These are phyloP conservation scores for Crotalaria pallida DNA, from an alignment of 306 rosid species.

Conservation along the genomic window DNA sequence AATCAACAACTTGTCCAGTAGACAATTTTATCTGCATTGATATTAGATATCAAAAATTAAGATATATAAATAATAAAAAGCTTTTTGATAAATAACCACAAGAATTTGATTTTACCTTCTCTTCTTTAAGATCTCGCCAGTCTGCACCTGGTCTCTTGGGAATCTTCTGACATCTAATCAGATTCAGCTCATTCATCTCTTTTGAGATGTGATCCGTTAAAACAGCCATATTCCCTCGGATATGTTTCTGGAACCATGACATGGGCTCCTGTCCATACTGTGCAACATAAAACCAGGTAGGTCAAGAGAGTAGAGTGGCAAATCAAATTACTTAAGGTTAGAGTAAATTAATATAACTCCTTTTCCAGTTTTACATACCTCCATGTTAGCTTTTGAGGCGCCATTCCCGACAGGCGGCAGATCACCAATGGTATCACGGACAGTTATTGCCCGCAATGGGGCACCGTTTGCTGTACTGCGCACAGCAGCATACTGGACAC, in stretches of 20 bases:
- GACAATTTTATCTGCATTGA: slow-evolving; percentile 61
- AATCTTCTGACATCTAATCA: slow-evolving; percentile 76
- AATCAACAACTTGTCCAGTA: slow-evolving; percentile 72
- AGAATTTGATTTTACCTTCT: slow-evolving; percentile 51
- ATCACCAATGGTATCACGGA: slow-evolving; percentile 91
- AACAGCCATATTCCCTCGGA: slow-evolving; percentile 66
- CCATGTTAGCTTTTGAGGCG: slow-evolving; percentile 63
- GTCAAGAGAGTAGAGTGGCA: not conserved
- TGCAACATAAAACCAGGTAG: slow-evolving; percentile 13
- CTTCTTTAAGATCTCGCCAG: slow-evolving; percentile 93
- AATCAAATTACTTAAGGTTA: not conserved
- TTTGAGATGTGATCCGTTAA: slow-evolving; percentile 85
- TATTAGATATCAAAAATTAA: slow-evolving; percentile 6
- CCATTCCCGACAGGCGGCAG: slow-evolving; percentile 93
- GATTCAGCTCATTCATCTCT: slow-evolving; percentile 93
- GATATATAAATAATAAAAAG: not conserved
- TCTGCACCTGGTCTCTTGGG: slow-evolving; percentile 94
- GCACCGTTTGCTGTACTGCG: slow-evolving; percentile 87
- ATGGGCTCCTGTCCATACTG: slow-evolving; percentile 72
- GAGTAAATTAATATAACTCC: not conserved
- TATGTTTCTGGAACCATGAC: slow-evolving; percentile 89
- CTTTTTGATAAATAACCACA: not conserved
- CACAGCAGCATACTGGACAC: slow-evolving; percentile 75
- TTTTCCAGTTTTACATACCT: slow-evolving; percentile 38
- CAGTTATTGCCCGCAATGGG: slow-evolving; percentile 92